These are phyloP conservation scores for Colletotrichum sp. DNA, from an alignment of 2,329 filamentous ascomycete genomes.

Conservation along the genomic window DNA sequence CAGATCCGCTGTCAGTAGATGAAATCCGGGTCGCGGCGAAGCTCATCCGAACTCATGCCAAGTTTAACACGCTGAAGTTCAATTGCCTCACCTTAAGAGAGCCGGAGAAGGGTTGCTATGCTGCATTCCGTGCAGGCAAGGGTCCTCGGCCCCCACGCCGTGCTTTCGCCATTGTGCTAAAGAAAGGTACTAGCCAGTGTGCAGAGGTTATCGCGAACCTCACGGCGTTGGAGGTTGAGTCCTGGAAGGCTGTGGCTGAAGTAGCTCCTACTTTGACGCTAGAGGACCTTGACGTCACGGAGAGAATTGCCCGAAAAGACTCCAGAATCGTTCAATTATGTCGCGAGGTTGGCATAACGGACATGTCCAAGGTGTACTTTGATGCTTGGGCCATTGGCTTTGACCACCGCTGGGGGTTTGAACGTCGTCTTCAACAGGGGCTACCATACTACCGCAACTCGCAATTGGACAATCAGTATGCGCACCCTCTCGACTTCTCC, in stretches of 20 bases:
- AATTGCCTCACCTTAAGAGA: conserved; percentile 73
- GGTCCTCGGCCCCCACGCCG: conserved; percentile 54
- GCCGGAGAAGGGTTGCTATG: conserved; percentile 66
- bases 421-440: conserved; percentile 77
- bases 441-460: conserved; percentile 82
- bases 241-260: conserved; percentile 50
- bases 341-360: conserved; percentile 74
- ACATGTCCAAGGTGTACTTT: conserved; percentile 86
- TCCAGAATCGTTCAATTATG: conserved; percentile 80
- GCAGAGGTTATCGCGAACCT: conserved; percentile 58
- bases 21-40: conserved; percentile 58
- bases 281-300: conserved; percentile 80
- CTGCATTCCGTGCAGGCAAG: conserved; percentile 59
- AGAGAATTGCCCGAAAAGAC: conserved; percentile 71
- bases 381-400: conserved; percentile 88
- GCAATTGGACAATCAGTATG: conserved; percentile 58
- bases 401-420: conserved; percentile 77
- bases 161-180: conserved; percentile 54
- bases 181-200: conserved; percentile 35
- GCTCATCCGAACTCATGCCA: conserved; percentile 47
- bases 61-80: conserved; percentile 41
- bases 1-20: conserved; percentile 58
- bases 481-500: conserved; percentile 46
- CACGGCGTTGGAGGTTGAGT: conserved; percentile 43
- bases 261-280: conserved; percentile 68